phyloP scores from a whole-genome alignment of 2,329 filamentous ascomycete species.

The Pyricularia grisea region DNA sequence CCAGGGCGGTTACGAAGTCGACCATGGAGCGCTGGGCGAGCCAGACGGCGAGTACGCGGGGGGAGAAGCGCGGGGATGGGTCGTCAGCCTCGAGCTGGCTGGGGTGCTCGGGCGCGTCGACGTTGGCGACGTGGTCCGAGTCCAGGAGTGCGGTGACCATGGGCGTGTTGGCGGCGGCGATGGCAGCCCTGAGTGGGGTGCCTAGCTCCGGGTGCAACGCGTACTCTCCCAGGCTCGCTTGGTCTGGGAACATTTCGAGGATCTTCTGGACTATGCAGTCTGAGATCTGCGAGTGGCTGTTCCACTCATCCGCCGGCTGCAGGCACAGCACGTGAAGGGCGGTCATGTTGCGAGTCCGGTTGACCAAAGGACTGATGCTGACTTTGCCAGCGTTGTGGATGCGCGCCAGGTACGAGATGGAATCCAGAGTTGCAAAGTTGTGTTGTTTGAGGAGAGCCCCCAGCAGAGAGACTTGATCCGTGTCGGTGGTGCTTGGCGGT shows the following conservation, averaged over 20 bases:
- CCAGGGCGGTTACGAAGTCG: not conserved
- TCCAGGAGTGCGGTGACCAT: conserved; percentile 1
- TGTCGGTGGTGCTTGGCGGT: not conserved
- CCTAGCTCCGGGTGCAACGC: not conserved
- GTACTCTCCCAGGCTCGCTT: not conserved
- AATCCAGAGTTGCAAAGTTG: conserved; percentile 4
- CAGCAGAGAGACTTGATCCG: conserved; percentile 1
- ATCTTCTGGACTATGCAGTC: conserved; percentile 6
- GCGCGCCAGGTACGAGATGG: conserved; percentile 5
- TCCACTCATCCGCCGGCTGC: conserved; percentile 2
- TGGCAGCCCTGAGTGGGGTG: not conserved
- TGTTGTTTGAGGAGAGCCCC: conserved; percentile 5
- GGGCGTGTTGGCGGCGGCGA: not conserved
- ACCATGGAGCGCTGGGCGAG: not conserved
- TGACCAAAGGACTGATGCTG: not conserved
- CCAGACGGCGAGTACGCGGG: not conserved
- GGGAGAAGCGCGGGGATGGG: not conserved
- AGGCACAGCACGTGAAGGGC: conserved; percentile 6
- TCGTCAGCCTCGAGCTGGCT: not conserved
- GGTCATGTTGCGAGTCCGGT: conserved; percentile 1
- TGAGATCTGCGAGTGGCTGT: conserved; percentile 7
- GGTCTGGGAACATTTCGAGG: conserved; percentile 6
- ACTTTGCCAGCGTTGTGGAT: conserved; percentile 3
- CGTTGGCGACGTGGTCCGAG: not conserved
- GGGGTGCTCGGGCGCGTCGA: conserved; percentile 3